Percentiles rank a stretch among this genome's conserved stretches.
phyloP scores from a whole-genome alignment of 176 grass and related monocot genomes.

The Dactylis glomerata region DNA sequence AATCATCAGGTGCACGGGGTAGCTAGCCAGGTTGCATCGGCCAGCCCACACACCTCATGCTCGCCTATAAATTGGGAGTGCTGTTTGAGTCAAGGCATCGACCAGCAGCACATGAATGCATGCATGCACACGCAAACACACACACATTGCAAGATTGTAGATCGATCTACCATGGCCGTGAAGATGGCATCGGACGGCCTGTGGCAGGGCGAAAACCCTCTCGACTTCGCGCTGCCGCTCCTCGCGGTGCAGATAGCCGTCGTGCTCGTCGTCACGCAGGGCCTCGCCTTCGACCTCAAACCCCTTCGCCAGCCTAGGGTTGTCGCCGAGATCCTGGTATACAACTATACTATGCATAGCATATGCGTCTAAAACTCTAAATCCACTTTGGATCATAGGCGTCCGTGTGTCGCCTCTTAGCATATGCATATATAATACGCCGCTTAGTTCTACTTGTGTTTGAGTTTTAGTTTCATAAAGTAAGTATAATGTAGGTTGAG shows the following conservation, averaged over 20 bases:
- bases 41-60: not conserved
- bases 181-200: constrained; percentile 56
- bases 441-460: not conserved
- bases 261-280: constrained; percentile 30
- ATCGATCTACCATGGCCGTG: not conserved
- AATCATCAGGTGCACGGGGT: constrained; percentile 24
- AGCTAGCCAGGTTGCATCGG: constrained; percentile 28
- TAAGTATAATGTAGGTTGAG: not conserved
- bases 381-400: no score
- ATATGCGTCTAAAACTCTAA: no score
- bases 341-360: no score
- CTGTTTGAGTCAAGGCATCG: not conserved
- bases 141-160: not conserved
- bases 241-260: constrained; percentile 44
- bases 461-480: no score
- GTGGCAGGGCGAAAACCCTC: constrained; percentile 58
- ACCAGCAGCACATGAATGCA: not conserved
- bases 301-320: constrained; percentile 51
- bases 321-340: constrained; percentile 50
- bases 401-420: no score
- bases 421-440: no score
- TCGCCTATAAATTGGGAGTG: constrained; percentile 33
- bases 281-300: constrained; percentile 40
- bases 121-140: not conserved
- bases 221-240: constrained; percentile 41